Base-by-base conservation (phyloP, 371 early-diverging fungal genomes). In the Mucor velutinosus region DNA sequence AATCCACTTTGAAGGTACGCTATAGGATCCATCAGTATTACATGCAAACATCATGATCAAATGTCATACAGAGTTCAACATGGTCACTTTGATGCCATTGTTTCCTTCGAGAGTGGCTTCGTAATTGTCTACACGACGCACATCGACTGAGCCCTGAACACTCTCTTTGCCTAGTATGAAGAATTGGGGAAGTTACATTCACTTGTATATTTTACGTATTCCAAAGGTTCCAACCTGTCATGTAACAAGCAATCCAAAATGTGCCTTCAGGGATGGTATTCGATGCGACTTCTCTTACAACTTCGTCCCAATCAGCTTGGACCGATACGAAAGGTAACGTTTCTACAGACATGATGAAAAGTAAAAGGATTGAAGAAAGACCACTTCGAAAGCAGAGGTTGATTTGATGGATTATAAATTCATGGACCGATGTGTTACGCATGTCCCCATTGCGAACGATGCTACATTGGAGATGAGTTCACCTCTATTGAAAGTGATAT, bases 231-330 rank as follows among this genome's bases (percentile, higher is more conserved):
- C 69, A 1, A 85, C 87, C 83, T 80, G 71, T 73, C 17, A 74
- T 60, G 57, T 87, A 86, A 58, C 82, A 80, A 32, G 86, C 86
- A 7, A 86, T 71, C 87, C 87, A 87, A 65, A 87, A 87, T 0
- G 78, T 65, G 1, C 76, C 70, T 35, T 73, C 69, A 4, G 71
- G 21, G 25, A 55, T 53, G 3, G 70, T 78, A 14, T 72, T 66
- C 15, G 72, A 71, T 37, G 59, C 53, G 3, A 78, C 75, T 58
- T 83, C 83, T 41, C 61, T 59, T 19, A 76, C 70, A 27, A 75
- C 77, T 7, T 72, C 58, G 33, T 80, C 73, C 80, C 80, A 83
- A 53, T 83, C 83, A 6, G 78, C 71, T 63, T 83, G 83, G 8
- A 80, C 73, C 19, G 77, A 74, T 39, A 83, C 64, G 47, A 73